Conservation (phyloP, 2,329 filamentous ascomycete species). For the Diaporthe vaccinii region DNA sequence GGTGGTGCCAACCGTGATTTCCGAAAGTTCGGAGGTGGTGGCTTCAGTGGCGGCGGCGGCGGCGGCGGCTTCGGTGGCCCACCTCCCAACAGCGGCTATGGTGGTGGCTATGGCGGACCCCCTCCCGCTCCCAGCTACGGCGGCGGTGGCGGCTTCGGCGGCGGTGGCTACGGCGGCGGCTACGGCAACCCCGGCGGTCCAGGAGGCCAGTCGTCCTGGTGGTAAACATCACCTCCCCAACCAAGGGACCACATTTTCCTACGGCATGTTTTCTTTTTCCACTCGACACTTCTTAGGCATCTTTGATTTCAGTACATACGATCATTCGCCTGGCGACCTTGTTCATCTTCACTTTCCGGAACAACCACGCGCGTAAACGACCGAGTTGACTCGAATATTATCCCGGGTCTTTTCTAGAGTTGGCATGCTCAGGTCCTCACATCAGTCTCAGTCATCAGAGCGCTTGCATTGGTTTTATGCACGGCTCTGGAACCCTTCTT, state of each 20-base stretch:
- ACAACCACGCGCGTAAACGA: slow-evolving; percentile 54
- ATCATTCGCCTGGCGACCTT: slow-evolving; percentile 49
- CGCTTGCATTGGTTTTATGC: slow-evolving; percentile 54
- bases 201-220: slow-evolving; percentile 78
- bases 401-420: slow-evolving; percentile 49
- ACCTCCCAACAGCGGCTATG: slow-evolving; percentile 54
- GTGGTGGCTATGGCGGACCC: slow-evolving; percentile 58
- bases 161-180: slow-evolving; percentile 64
- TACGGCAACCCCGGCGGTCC: slow-evolving; percentile 79
- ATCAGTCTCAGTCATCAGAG: slow-evolving; percentile 53
- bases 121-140: slow-evolving; percentile 50
- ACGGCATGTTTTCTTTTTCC: slow-evolving; percentile 33
- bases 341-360: slow-evolving; percentile 47
- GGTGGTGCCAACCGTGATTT: slow-evolving; percentile 85
- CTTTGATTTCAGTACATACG: slow-evolving; percentile 51
- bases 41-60: slow-evolving; percentile 59
- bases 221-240: slow-evolving; percentile 57
- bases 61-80: slow-evolving; percentile 54
- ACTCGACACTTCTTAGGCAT: slow-evolving; percentile 46
- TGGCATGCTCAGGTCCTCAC: slow-evolving; percentile 52
- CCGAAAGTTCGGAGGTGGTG: slow-evolving; percentile 79
- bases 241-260: not conserved
- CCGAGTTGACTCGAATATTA: slow-evolving; percentile 46
- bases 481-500: slow-evolving; percentile 52
- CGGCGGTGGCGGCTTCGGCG: slow-evolving; percentile 53